These are phyloP conservation scores for Boletus mariae DNA, from an alignment of 1,284 basidiomycete species.

Conservation along the genomic window DNA sequence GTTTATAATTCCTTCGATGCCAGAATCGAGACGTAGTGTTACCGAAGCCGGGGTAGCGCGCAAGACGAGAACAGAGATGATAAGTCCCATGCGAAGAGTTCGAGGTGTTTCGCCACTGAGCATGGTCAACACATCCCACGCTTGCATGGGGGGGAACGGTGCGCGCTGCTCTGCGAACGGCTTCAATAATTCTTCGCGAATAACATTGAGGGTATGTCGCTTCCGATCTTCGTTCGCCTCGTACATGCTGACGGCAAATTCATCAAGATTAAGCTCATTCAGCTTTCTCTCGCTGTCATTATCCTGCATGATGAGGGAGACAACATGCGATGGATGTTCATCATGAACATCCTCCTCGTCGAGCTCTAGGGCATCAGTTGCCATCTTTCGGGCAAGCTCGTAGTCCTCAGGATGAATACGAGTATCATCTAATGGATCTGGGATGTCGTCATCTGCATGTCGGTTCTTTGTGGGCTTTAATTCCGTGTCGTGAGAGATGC, in stretches of 20 bases:
- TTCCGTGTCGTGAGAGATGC: constrained; percentile 73
- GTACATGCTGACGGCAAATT: constrained; percentile 92
- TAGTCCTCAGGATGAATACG: constrained; percentile 99
- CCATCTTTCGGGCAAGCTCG: constrained; percentile 97
- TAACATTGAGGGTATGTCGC: constrained; percentile 83
- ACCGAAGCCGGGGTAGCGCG: constrained; percentile 49
- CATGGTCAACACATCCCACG: constrained; percentile 91
- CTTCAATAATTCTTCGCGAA: constrained; percentile 83
- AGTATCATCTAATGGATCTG: constrained; percentile 92
- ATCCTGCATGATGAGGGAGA: constrained; percentile 83
- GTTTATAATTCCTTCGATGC: constrained; percentile 83
- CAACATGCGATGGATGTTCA: constrained; percentile 85
- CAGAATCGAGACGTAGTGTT: constrained; percentile 81
- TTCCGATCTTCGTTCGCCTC: constrained; percentile 83
- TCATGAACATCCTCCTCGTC: constrained; percentile 94
- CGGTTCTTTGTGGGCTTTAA: constrained; percentile 62
- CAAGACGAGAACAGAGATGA: constrained; percentile 79
- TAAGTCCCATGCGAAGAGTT: constrained; percentile 77
- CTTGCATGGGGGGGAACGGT: constrained; percentile 62
- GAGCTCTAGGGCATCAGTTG: constrained; percentile 91
- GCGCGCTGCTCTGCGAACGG: constrained; percentile 82
- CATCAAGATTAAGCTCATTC: constrained; percentile 90
- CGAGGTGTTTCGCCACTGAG: constrained; percentile 87
- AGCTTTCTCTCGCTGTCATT: constrained; percentile 79
- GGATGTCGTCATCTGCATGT: constrained; percentile 66